Percentiles rank a stretch among this genome's conserved stretches.
phyloP scores from a whole-genome alignment of 2,329 filamentous ascomycete species.

The Fusarium robinianum region DNA sequence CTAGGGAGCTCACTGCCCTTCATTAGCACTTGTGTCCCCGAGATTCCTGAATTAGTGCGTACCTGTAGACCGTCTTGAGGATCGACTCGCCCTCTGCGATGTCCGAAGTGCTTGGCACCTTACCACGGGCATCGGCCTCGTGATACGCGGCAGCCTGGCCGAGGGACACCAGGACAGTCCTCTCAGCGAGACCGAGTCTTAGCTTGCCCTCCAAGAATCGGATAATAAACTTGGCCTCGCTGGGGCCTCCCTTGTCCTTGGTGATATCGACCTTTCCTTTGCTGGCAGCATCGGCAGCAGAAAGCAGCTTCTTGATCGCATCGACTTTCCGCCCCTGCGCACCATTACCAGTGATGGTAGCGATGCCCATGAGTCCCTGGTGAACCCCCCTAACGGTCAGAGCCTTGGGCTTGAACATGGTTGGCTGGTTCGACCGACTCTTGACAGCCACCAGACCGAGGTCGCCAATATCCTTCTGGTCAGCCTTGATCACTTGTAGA shows the following conservation, averaged over 20 bases:
- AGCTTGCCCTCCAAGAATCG: conserved; percentile 95
- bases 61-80: conserved; percentile 90
- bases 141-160: conserved; percentile 87
- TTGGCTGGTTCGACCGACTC: conserved; percentile 91
- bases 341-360: conserved; percentile 82
- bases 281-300: conserved; percentile 77
- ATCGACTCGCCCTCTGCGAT: conserved; percentile 82
- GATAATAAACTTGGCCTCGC: conserved; percentile 92
- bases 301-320: conserved; percentile 94
- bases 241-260: conserved; percentile 90
- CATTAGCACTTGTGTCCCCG: conserved; percentile 39
- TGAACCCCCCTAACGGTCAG: conserved; percentile 87
- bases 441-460: conserved; percentile 93
- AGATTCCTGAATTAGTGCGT: conserved; percentile 34
- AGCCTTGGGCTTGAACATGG: conserved; percentile 97
- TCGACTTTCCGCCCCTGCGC: conserved; percentile 91
- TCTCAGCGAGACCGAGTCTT: conserved; percentile 88
- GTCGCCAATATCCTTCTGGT: conserved; percentile 96
- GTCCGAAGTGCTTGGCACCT: conserved; percentile 73
- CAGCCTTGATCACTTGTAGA: conserved; percentile 86
- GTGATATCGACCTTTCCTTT: conserved; percentile 84
- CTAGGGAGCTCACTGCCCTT: conserved; percentile 81
- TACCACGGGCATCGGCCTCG: conserved; percentile 72
- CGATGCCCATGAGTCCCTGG: conserved; percentile 84
- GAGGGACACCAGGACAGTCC: conserved; percentile 85